Base-by-base conservation (phyloP, 352 stramenopile genomes). In the Phytopythium kandeliae region DNA sequence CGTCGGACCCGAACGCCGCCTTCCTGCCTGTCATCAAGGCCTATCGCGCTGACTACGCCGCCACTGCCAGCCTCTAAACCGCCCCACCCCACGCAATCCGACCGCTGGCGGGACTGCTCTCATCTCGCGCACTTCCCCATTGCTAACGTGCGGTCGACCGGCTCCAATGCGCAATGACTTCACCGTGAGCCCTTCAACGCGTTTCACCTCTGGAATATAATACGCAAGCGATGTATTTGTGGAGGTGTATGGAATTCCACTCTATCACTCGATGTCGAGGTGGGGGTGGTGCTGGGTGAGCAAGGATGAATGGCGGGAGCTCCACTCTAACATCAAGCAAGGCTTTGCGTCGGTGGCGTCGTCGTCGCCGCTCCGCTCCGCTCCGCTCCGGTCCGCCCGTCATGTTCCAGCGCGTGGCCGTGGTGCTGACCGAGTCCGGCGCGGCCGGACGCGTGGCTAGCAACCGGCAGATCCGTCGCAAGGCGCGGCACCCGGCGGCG, bases 381-480 rank as follows among this genome's bases (percentile, higher is more conserved):
- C n/a, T 22, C 36, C 16, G 9, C 0, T 8, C 8, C 19, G 11
- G 6, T n/a, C 19, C 37, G 16, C 6, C 11, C 35, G n/a, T 10
- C 56, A 88, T 88, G 77, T 85, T 89, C 63, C 55, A 74, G 51
- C 81, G 81, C 55, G 71, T 66, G 55, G 67, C 71, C 51, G 33
- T 92, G 51, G 63, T 84, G 44, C 71, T 64, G 55, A 44, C 62
- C 53, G 60, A 46, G 40, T n/a, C 40, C 4, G 22, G 55, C 61
- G 72, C 59, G 57, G 43, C 75, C 21, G 66, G 86, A 68, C 83
- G 83, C 48, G 80, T 90, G 62, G 71, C 77, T 57, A 89, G 76
- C 62, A 91, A 93, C 67, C 83, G 83, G 45, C 83, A 93, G 67
- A 87, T 93, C 63, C 82, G 82, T 22, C 83, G 83, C 61, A 86